Conservation (phyloP, 2,329 filamentous ascomycete genomes). For the Fusarium sp. region DNA sequence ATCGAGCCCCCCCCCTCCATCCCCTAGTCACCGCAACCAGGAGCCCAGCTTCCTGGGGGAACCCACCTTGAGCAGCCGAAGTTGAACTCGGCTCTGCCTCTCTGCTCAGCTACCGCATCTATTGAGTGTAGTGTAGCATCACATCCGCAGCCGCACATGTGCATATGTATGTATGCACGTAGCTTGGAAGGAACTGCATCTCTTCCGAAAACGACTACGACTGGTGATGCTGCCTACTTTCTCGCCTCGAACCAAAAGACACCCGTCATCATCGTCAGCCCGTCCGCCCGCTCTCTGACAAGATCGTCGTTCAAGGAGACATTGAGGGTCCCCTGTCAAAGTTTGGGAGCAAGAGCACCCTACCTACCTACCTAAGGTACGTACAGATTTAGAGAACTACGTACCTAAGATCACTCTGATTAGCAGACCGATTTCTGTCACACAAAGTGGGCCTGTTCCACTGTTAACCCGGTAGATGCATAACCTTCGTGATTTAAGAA, state of each 20-base stretch:
- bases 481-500: too few species aligned
- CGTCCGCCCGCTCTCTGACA: constrained; percentile 20
- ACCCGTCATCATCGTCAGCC: constrained; percentile 17
- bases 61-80: not conserved
- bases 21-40: not conserved
- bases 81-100: not conserved
- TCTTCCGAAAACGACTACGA: constrained; percentile 19
- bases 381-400: too few species aligned
- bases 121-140: constrained; percentile 2
- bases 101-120: not conserved
- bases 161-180: constrained; percentile 9
- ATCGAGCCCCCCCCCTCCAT: constrained; percentile 2
- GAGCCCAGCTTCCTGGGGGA: not conserved
- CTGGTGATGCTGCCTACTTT: not conserved
- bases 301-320: constrained; percentile 16
- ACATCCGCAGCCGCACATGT: constrained; percentile 20
- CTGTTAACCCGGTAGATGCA: too few species aligned
- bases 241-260: not conserved
- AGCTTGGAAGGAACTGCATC: not conserved
- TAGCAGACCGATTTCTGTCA: too few species aligned
- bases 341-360: too few species aligned
- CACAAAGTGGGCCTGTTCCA: too few species aligned
- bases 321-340: constrained; percentile 13
- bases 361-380: too few species aligned
- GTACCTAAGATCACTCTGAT: too few species aligned